Percentiles rank a stretch among this genome's conserved stretches.
Evolutionary conservation across 1,139 yeast species (phyloP).

Genomic region (Pichia sp.): DNA sequence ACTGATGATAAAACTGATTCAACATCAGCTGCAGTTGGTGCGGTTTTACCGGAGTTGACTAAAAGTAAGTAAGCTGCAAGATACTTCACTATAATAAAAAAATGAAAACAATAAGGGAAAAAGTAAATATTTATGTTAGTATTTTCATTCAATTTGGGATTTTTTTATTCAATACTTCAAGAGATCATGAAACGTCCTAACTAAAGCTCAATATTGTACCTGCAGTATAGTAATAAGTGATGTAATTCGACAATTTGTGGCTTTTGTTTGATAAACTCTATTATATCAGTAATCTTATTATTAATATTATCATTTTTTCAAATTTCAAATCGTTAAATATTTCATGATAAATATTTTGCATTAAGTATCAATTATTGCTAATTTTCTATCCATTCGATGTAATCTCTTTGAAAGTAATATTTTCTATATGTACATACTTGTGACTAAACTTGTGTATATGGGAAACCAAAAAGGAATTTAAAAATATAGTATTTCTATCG

Average conservation of each 20-base stretch:
- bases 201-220: neutral
- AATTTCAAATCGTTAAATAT: neutral
- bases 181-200: neutral
- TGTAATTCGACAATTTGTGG: too few species aligned
- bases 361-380: neutral
- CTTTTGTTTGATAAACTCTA: too few species aligned
- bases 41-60: conserved; percentile 77
- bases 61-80: conserved; percentile 86
- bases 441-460: conserved; percentile 2
- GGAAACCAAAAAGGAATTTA: neutral
- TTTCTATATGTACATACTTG: conserved; percentile 5
- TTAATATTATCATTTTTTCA: neutral
- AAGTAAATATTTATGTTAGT: neutral
- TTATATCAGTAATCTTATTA: too few species aligned
- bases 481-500: neutral
- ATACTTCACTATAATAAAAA: conserved; percentile 56
- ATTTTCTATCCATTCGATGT: neutral
- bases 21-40: conserved; percentile 72
- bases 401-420: neutral
- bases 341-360: neutral
- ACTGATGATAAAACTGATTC: conserved; percentile 66
- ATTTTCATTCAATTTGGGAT: neutral
- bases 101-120: neutral
- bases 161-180: neutral
- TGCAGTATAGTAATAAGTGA: too few species aligned